Conservation (phyloP, 2,329 filamentous ascomycete species). For the Fusarium clavum region DNA sequence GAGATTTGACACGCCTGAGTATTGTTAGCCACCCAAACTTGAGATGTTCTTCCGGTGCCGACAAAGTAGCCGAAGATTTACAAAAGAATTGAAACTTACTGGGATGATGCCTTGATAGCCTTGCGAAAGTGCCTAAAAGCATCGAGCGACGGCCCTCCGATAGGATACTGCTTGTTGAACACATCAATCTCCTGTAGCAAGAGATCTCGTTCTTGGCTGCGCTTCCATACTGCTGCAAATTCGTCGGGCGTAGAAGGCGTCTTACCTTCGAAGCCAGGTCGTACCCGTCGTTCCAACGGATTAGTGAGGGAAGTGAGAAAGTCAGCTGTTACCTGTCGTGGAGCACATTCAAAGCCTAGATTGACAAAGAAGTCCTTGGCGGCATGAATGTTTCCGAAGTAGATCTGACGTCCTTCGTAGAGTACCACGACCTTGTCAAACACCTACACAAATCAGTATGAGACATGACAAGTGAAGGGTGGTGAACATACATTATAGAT, state of each 20-base stretch:
- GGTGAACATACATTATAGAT: constrained; percentile 38
- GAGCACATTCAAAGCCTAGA: constrained; percentile 67
- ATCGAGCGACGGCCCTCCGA: not conserved
- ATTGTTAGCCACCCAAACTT: not conserved
- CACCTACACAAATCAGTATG: too few species aligned
- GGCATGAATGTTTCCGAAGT: constrained; percentile 39
- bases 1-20: not conserved
- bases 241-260: constrained; percentile 53
- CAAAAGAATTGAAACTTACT: not conserved
- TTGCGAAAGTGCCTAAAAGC: not conserved
- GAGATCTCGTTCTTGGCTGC: not conserved
- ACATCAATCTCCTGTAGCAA: not conserved
- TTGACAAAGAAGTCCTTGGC: constrained; percentile 47
- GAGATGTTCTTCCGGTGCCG: too few species aligned
- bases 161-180: not conserved
- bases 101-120: not conserved
- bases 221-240: constrained; percentile 52
- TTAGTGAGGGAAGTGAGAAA: constrained; percentile 70
- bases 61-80: not conserved
- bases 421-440: constrained; percentile 73
- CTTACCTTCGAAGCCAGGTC: constrained; percentile 48
- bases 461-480: too few species aligned
- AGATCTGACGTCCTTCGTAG: constrained; percentile 76
- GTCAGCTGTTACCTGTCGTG: constrained; percentile 73
- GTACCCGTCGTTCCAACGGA: constrained; percentile 49